Evolutionary conservation across 139 green algal species (phyloP).

Genomic region (Coelastrella sp.): DNA sequence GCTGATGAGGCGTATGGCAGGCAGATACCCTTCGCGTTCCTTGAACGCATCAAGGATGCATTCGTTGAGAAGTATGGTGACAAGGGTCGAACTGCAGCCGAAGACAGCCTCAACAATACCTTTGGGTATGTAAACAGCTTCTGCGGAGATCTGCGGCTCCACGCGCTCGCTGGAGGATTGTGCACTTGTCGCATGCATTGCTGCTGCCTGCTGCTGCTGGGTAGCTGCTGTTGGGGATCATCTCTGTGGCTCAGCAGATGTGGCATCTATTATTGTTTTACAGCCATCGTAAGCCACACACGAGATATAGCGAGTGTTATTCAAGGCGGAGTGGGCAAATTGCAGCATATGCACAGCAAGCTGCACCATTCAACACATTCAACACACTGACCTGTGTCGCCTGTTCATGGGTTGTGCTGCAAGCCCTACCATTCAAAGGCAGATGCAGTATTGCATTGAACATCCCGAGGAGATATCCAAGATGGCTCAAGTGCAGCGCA

Average conservation of each 20-base stretch:
- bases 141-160: too few species aligned
- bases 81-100: constrained; percentile 75
- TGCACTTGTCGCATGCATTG: too few species aligned
- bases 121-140: constrained; percentile 70
- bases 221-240: too few species aligned
- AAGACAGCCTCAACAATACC: constrained; percentile 83
- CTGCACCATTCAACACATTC: too few species aligned
- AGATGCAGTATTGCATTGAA: constrained; percentile 87
- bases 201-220: not conserved
- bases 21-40: constrained; percentile 95
- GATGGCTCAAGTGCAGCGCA: constrained; percentile 90
- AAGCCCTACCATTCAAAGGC: constrained; percentile 31
- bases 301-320: too few species aligned
- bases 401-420: not conserved
- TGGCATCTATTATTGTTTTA: too few species aligned
- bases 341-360: too few species aligned
- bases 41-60: constrained; percentile 81
- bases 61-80: constrained; percentile 69
- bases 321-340: too few species aligned
- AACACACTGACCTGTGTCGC: too few species aligned
- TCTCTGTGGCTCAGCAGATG: too few species aligned
- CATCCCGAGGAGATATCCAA: constrained; percentile 96
- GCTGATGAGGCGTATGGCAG: constrained; percentile 90
- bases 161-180: too few species aligned
- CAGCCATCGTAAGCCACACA: too few species aligned